Base-by-base conservation (phyloP, 257 asterid species). In the Scutellaria barbata region DNA sequence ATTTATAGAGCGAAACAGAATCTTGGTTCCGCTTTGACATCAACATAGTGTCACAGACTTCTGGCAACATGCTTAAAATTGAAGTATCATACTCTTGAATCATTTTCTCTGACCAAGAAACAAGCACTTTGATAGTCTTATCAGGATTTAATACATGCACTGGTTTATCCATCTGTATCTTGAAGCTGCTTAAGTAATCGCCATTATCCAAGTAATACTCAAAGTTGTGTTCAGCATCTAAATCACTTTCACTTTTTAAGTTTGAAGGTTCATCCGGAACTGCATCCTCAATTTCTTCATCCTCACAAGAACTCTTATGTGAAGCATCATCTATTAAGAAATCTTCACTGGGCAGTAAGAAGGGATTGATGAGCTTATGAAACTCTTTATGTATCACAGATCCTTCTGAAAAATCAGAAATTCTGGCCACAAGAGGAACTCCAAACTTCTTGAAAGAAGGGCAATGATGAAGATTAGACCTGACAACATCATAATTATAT, bases 61-160 rank as follows among this genome's bases (percentile, higher is more conserved):
- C 74, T 1, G 89, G 95, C 66, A 86, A 79, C 58, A 55, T 42
- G 79, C 79, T 82, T 60, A 76, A 68, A 53, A 47, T 65, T 42
- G 80, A 40, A 46, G 86, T 84, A 71, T 84, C 83, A 74, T 83
- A 85, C 33, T 72, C 73, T 35, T 76, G 73, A 48, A 80, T 60
- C 87, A 81, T 80, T 76, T 83, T 81, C 65, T 80, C 75, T 1
- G 89, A 80, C 96, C 96, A 90, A 65, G 76, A 67, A 66, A 84
- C 95, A 1, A 50, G 16, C 61, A 87, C 85, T 60, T 80, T 70
- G 53, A 85, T 69, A 46, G 35, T 51, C 47, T 11, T 30, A 30
- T 10, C 25, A 22, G 22, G 17, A 5, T 35, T 50, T n/a, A 71
- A 20, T 20, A 81, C 30, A 14, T 77, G 76, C 54, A 84, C 79